Conservation (phyloP, 805 yeast genomes). For the Saitoella complicata region DNA sequence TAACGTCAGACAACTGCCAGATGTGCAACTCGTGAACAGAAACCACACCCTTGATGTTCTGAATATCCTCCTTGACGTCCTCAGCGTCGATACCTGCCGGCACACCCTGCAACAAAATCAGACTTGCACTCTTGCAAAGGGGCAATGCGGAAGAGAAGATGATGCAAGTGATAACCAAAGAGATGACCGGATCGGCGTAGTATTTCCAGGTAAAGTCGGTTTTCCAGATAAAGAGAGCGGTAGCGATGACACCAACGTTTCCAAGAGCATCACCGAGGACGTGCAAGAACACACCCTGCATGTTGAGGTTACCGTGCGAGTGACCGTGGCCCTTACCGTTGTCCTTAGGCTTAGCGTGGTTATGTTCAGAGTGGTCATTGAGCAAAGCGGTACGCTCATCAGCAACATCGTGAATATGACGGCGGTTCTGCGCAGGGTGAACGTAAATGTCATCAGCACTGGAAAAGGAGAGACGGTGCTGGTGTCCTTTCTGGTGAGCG, state of each 20-base stretch:
- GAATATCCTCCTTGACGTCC: conserved; percentile 50
- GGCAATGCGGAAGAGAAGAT: conserved; percentile 88
- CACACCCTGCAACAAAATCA: conserved; percentile 81
- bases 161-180: conserved; percentile 69
- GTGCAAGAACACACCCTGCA: conserved; percentile 93
- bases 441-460: conserved; percentile 1
- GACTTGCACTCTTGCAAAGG: conserved; percentile 67
- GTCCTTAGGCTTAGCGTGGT: conserved; percentile 18
- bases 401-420: conserved; percentile 18
- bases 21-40: conserved; percentile 91
- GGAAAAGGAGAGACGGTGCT: conserved; percentile 9
- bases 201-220: conserved; percentile 78
- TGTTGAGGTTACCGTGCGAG: conserved; percentile 34
- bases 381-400: conserved; percentile 27
- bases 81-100: conserved; percentile 72
- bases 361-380: conserved; percentile 16
- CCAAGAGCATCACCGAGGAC: conserved; percentile 95
- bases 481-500: conserved; percentile 12
- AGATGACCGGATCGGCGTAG: conserved; percentile 73
- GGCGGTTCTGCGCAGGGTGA: conserved; percentile 1
- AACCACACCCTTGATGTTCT: conserved; percentile 51
- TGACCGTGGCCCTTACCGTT: conserved; percentile 5
- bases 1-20: conserved; percentile 85
- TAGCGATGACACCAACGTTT: conserved; percentile 76
- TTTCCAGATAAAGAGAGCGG: conserved; percentile 88